Evolutionary conservation across 2,329 filamentous ascomycete genomes (phyloP).

Genomic region (Nemania bipapillata): DNA sequence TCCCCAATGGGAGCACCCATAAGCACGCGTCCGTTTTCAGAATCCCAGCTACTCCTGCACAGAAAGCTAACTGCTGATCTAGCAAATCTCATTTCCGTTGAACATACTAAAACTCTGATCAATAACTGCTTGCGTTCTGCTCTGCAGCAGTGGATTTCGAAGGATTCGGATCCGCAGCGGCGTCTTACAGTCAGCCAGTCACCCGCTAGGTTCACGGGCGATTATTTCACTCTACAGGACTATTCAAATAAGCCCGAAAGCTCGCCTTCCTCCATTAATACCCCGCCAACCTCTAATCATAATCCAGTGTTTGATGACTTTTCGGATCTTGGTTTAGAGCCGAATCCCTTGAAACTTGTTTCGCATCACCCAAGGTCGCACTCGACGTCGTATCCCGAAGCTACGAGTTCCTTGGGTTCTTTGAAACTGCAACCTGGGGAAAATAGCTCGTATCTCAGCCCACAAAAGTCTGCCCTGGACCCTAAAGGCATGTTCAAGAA

Average conservation of each 20-base stretch:
- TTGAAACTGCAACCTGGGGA: constrained; percentile 20
- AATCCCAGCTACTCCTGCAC: neutral
- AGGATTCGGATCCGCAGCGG: constrained; percentile 26
- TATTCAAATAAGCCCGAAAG: constrained; percentile 39
- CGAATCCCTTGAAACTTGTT: constrained; percentile 48
- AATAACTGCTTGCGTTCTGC: constrained; percentile 56
- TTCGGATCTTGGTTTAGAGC: constrained; percentile 52
- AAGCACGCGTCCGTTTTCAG: constrained; percentile 42
- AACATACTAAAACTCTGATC: constrained; percentile 66
- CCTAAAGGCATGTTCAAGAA: constrained; percentile 75
- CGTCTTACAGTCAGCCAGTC: constrained; percentile 27
- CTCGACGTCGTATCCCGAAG: constrained; percentile 60
- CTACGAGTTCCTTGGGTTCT: constrained; percentile 41
- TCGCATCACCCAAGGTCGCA: constrained; percentile 53
- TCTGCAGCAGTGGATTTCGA: constrained; percentile 49
- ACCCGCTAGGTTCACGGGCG: constrained; percentile 39
- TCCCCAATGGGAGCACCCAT: constrained; percentile 35
- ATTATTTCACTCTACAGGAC: constrained; percentile 37
- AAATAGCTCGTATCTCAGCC: constrained; percentile 21
- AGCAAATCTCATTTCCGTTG: constrained; percentile 63
- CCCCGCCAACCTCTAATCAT: constrained; percentile 41
- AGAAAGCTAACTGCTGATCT: constrained; percentile 32
- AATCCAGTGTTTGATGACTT: constrained; percentile 53
- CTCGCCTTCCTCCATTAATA: constrained; percentile 42
- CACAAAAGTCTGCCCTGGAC: constrained; percentile 48